Base-by-base conservation (phyloP, 257 asterid species). In the Solanum boliviense region DNA sequence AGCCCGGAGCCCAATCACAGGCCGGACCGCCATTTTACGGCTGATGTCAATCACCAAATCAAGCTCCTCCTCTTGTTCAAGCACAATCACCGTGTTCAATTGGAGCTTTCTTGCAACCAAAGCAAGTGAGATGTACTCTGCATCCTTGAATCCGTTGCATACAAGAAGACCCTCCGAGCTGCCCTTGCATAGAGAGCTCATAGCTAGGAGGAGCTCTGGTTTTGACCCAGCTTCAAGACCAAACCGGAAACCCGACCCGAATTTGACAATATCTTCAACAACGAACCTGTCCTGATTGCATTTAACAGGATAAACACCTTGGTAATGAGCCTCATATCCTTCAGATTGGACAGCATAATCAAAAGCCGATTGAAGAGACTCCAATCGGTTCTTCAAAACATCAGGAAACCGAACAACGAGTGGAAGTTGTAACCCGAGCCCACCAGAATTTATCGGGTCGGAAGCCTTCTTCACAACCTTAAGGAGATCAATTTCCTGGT, bases 171-270 rank as follows among this genome's bases (percentile, higher is more conserved):
- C 96, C 46, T 97, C 99, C 0, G 94, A 89, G 86, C 98, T 93
- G 7, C 99, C 99, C 27, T 93, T 92, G 84, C 96, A 92, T 41
- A 97, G 95, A 83, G 95, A 89, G 92, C 95, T 96, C 99, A 97
- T 97, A 9, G 98, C 99, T 5, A 97, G 35, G 13, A 97, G 97
- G 76, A 97, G 99, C 92, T 97, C 99, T 2, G 99, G 99, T 73
- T 97, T 96, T 18, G 99, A 97, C 13, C 99, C 99, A 20, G 99
- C 98, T 76, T 97, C 99, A 23, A 96, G 92, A 82, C 99, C 99
- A 88, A 97, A 97, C 15, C 98, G 92, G 83, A 93, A 95, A 32
- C 91, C 84, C 38, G 98, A 89, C 29, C 99, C 99, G 18, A 97
- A 97, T 88, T 90, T 96, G 29, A 97, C 99, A 15, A 97, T 94